Base-by-base conservation (phyloP, 805 yeast species). In the Saccharomycopsis olivae region DNA sequence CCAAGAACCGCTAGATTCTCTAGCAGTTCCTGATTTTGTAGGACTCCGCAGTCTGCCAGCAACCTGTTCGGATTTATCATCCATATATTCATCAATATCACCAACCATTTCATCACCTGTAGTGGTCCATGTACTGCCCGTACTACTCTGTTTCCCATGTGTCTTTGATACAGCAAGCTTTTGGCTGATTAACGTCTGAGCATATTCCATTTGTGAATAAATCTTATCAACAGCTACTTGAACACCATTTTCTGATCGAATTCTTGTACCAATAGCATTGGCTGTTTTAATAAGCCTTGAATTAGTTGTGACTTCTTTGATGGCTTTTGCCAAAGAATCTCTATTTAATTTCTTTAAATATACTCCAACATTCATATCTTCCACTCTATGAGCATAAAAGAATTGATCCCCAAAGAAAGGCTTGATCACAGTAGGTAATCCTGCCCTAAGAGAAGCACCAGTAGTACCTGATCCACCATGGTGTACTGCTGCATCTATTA, bases 401-500 rank as follows among this genome's bases (percentile, higher is more conserved):
- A 84, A 88, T 59, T 89, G 97, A 58, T 89, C 97, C 0, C 96
- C 97, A 57, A 89, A 89, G 53, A 89, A 89, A 2, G 97, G 97
- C 56, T 88, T 89, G 51, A 89, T 75, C 25, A 89, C 70, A 0
- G 95, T 86, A 1, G 97, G 96, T 24, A 82, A 57, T 0, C 97
- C 97, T 11, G 83, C 80, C 46, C 88, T 65, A 40, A 89, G 57
- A 2, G 94, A 71, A 0, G 96, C 95, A 5, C 97, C 97, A 0
- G 96, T 89, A 0, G 96, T 85, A 1, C 97, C 97, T 0, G 95
- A 80, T 0, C 97, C 97, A 29, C 97, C 97, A 56, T 89, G 97
- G 55, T 89, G 97, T 3, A 89, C 96, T 0, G 95, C 95, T 0
- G 89, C 96, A 59, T 89, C 95, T 33, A 89, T 65, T 46, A 73